Conservation (phyloP, 371 early-diverging fungal species). For the Mucor lusitanicus region DNA sequence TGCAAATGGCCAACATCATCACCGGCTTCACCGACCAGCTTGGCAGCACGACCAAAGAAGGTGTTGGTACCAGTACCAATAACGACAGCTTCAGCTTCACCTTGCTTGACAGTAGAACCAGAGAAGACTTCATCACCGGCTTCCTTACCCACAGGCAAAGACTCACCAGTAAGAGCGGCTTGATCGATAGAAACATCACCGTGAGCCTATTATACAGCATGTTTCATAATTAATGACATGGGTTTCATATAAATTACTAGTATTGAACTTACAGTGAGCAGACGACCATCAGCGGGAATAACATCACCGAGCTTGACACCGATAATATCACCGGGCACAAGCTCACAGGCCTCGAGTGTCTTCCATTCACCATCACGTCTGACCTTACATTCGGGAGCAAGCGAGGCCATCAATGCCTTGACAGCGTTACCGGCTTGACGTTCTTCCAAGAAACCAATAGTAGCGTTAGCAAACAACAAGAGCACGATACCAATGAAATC, state of each 20-base stretch:
- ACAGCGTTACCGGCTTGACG: conserved; percentile 77
- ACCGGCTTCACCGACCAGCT: conserved; percentile 75
- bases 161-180: conserved; percentile 86
- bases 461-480: conserved; percentile 80
- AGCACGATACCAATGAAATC: conserved; percentile 84
- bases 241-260: conserved; percentile 6
- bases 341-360: conserved; percentile 50
- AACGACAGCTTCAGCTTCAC: conserved; percentile 87
- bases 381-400: conserved; percentile 75
- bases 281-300: conserved; percentile 74
- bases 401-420: conserved; percentile 73
- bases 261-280: conserved; percentile 48
- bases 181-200: conserved; percentile 69
- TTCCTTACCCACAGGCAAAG: conserved; percentile 73
- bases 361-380: conserved; percentile 61
- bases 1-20: conserved; percentile 91
- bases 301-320: conserved; percentile 76
- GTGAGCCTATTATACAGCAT: conserved; percentile 46
- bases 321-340: conserved; percentile 80
- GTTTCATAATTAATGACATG: conserved; percentile 9
- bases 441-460: conserved; percentile 87
- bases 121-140: conserved; percentile 74
- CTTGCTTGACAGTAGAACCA: conserved; percentile 87
- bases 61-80: conserved; percentile 85
- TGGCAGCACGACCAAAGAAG: conserved; percentile 89